Conservation (phyloP, 192 early-diverging fungal species). For the Rhizophagus prolifer region DNA sequence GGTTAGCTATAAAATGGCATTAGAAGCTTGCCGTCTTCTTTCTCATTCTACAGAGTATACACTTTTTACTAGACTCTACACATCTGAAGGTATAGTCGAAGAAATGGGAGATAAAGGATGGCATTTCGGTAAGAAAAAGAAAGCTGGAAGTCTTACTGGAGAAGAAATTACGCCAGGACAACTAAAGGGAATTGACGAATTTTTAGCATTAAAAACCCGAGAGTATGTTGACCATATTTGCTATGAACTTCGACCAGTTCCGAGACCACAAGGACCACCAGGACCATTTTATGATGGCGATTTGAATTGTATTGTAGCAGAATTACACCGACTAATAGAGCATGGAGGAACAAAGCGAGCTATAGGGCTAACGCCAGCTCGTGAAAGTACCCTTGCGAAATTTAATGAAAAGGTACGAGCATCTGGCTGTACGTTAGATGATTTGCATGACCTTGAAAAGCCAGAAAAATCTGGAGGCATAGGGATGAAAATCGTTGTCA, state of each 20-base stretch:
- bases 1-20: not conserved
- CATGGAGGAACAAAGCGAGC: not conserved
- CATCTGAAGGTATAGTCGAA: not conserved
- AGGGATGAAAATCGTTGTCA: not conserved
- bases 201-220: too few species aligned
- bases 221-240: too few species aligned
- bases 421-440: too few species aligned
- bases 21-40: not conserved
- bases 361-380: not conserved
- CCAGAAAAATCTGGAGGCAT: not conserved
- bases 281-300: not conserved
- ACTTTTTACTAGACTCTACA: not conserved
- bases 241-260: not conserved
- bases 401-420: too few species aligned
- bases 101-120: slow-evolving; percentile 1
- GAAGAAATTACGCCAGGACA: too few species aligned
- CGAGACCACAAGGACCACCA: not conserved
- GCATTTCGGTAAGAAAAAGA: slow-evolving; percentile 11
- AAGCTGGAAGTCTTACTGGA: not conserved
- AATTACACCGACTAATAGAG: slow-evolving; percentile 6
- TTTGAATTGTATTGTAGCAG: not conserved
- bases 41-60: not conserved
- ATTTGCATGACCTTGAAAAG: not conserved
- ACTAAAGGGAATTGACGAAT: too few species aligned
- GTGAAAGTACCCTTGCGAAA: too few species aligned